Evolutionary conservation across 371 early-diverging fungal species (phyloP), one percentile per base, ranked within the genome.

Genomic region (Blakeslea trispora): DNA sequence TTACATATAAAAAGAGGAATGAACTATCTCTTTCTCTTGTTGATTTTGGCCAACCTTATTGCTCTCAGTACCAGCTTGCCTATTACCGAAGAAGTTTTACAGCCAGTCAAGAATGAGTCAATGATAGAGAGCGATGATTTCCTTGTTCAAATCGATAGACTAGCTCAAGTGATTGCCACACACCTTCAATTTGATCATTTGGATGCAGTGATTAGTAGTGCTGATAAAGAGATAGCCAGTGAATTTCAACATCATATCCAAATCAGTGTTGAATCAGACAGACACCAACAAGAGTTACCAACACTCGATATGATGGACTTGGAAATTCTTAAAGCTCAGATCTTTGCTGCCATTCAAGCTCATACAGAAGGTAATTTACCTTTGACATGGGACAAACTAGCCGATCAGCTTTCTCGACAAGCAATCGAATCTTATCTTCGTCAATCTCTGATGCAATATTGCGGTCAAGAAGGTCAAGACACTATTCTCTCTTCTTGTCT

Each of bases 281-380:
- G 42, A 24, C 63, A 64, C 13, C 42, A 41, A 35, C 7, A 37
- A 37, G 37, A 37, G 40, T 35, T 53, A 44, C 60, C 60, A 5
- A 56, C 68, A 45, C 45, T 59, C 5, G 68, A 68, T 9, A 59
- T 57, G 45, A 70, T 75, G 72, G 76, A 75, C 44, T 31, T 70
- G 21, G 72, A 75, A 37, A 68, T 75, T 10, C 61, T 75, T 35
- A 68, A 70, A 55, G 65, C 76, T 24, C 76, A 75, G 50, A 75
- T 75, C 21, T 64, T 57, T 49, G 72, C 68, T 24, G 76, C 76
- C 24, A 66, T 75, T 22, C 76, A 75, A 41, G 68, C 76, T 5
- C 72, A 70, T 35, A 75, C 72, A 1, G 66, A 69, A 54, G 71
- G 76, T 9, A 65, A 57, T 22, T 42, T 75, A 19, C 76, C 76